Evolutionary conservation across 1,139 yeast genomes (phyloP), one percentile per base, ranked within the genome.

Genomic region (Saccharomyces hybrid): DNA sequence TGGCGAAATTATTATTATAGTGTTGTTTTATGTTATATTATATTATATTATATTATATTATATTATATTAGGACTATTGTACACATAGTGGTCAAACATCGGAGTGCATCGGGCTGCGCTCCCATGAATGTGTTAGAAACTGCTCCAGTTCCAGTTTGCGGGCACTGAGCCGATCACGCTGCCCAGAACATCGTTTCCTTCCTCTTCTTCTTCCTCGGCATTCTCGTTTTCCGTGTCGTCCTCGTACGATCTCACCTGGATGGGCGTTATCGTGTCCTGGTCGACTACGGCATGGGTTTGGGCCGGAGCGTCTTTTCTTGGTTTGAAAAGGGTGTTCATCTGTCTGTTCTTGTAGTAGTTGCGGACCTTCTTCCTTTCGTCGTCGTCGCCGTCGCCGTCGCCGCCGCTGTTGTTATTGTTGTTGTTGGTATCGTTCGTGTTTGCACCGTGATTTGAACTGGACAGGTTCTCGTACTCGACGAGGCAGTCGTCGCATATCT

Each of bases 91-190:
- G 44, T 38, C 24, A 38, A 19, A 38, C 44, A 38, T 38, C n/a
- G 8, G 24, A 11, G 24, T 19, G 19, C 26, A 38, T 38, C 24
- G 21, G n/a, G 24, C 24, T 38, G 9, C 24, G 9, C 24, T 19
- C 26, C 7, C 26, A 19, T 4, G 19, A 38, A 38, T 16, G 24
- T 11, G 19, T 68, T 68, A 83, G 63, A 83, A 83, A 14, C 87
- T 82, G 62, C 86, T 81, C 90, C 90, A 84, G 63, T 84, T 83
- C 89, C 89, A 84, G 63, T 84, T 85, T n/a, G 84, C 86, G 4
- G 89, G 89, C 38, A 84, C 81, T 56, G 82, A 78, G 4, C 83
- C 83, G 14, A 75, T 82, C 47, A 67, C 58, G 54, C 66, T 64
- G 19, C 64, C 70, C 51, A 66, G 48, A 16, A 59, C 53, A 29